These are phyloP conservation scores for Psilocybe sp. DNA, from an alignment of 768 basidiomycete genomes.

Conservation along the genomic window DNA sequence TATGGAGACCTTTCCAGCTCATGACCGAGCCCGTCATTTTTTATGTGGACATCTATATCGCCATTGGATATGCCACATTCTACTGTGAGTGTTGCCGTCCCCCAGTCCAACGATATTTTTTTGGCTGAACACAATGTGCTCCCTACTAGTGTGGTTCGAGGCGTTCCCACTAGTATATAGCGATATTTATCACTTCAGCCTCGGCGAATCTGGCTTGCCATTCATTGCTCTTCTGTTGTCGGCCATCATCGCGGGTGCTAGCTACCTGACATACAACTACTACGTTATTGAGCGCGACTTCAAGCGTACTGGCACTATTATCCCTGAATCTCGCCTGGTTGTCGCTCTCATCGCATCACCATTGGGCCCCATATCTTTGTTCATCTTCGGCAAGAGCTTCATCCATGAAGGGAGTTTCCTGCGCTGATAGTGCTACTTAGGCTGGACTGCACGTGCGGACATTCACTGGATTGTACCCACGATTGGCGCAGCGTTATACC, in stretches of 20 bases:
- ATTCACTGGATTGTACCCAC: conserved; percentile 4
- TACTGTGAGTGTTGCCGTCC: neutral
- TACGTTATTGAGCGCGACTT: neutral
- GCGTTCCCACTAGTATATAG: conserved; percentile 1
- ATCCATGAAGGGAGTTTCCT: too few relatives aligned
- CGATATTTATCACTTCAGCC: conserved; percentile 3
- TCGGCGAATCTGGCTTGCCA: neutral
- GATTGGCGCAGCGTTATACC: conserved; percentile 3
- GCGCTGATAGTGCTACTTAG: too few relatives aligned
- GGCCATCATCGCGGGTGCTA: neutral
- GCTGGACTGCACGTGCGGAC: conserved; percentile 1
- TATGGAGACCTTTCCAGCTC: conserved; percentile 1
- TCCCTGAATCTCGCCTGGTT: neutral
- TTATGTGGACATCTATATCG: neutral
- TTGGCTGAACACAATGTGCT: neutral
- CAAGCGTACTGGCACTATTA: neutral
- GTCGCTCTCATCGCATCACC: neutral
- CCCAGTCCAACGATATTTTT: neutral
- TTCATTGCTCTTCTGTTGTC: neutral
- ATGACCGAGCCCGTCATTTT: conserved; percentile 1
- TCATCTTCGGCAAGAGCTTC: neutral
- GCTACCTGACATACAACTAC: neutral
- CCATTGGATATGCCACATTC: neutral
- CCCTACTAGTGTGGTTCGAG: conserved; percentile 1
- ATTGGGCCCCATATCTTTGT: neutral